A percentile compares a stretch with the other conserved stretches of the same genome.
Conservation (phyloP, 1,284 basidiomycete species). For the Cyathus pygmaeus region DNA sequence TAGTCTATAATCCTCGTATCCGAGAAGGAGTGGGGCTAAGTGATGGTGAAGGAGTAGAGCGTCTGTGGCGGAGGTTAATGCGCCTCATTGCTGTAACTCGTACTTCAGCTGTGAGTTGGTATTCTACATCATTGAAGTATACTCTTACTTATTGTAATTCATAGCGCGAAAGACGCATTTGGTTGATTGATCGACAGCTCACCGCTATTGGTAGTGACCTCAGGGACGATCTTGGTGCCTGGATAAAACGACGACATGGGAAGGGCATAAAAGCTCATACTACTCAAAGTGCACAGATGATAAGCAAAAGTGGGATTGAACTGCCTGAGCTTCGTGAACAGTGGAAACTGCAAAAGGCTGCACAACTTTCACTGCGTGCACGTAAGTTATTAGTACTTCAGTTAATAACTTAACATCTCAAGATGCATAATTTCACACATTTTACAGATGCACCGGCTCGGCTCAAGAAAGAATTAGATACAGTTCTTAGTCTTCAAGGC, state of each 20-base stretch:
- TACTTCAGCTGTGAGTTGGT: constrained; percentile 29
- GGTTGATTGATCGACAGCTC: constrained; percentile 37
- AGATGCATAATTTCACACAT: background rate
- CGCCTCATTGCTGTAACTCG: constrained; percentile 42
- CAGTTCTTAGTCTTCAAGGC: constrained; percentile 43
- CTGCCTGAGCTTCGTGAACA: constrained; percentile 27
- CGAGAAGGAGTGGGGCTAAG: constrained; percentile 39
- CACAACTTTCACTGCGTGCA: constrained; percentile 40
- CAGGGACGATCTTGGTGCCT: constrained; percentile 33
- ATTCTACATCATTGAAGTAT: background rate
- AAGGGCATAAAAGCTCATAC: constrained; percentile 16
- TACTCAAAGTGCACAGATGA: background rate
- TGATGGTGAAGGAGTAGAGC: constrained; percentile 48
- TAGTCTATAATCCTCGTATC: constrained; percentile 46
- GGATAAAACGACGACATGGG: constrained; percentile 25
- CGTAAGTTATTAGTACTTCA: constrained; percentile 26
- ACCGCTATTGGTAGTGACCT: constrained; percentile 25
- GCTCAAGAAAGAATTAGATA: constrained; percentile 49
- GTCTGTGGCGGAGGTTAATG: constrained; percentile 39
- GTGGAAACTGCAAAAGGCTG: constrained; percentile 38
- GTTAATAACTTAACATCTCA: too few relatives aligned
- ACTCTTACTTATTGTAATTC: background rate
- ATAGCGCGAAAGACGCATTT: constrained; percentile 30
- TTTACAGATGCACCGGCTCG: constrained; percentile 40
- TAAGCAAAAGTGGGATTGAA: constrained; percentile 15